Conservation (phyloP, 495 filamentous ascomycete species). For the Neurospora sp. region DNA sequence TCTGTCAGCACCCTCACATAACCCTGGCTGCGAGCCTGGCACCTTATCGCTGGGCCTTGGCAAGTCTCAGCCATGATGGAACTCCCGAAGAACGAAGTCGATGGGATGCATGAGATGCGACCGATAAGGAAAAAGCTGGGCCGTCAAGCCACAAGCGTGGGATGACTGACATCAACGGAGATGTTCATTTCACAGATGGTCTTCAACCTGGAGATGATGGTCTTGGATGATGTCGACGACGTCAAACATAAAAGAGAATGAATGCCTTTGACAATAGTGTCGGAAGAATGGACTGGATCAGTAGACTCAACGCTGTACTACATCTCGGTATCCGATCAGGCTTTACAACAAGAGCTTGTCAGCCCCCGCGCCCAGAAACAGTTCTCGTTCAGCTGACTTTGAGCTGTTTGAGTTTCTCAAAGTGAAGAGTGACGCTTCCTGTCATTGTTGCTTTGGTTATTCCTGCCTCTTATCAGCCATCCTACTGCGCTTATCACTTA, state of each 20-base stretch:
- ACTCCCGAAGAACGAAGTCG: not conserved
- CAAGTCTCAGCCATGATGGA: not conserved
- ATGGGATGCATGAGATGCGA: not conserved
- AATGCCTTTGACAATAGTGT: not conserved
- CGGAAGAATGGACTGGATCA: not conserved
- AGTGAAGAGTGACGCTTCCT: not conserved
- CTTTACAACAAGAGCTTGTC: not conserved
- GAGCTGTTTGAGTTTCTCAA: not conserved
- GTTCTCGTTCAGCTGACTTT: not conserved
- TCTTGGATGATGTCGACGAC: not conserved
- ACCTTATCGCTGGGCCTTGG: not conserved
- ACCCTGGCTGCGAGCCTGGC: not conserved
- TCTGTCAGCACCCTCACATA: not conserved
- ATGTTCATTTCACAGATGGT: not conserved
- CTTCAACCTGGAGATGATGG: not conserved
- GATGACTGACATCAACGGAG: not conserved
- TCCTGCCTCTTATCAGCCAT: not conserved
- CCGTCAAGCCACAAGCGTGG: not conserved
- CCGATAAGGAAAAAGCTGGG: not conserved
- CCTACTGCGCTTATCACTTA: not conserved
- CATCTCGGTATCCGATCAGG: not conserved
- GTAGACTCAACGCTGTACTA: not conserved
- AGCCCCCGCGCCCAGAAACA: not conserved
- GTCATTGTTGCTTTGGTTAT: not conserved
- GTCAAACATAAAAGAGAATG: not conserved